Base-by-base conservation (phyloP, 2,329 filamentous ascomycete species). In the Fusarium phyllophilum region DNA sequence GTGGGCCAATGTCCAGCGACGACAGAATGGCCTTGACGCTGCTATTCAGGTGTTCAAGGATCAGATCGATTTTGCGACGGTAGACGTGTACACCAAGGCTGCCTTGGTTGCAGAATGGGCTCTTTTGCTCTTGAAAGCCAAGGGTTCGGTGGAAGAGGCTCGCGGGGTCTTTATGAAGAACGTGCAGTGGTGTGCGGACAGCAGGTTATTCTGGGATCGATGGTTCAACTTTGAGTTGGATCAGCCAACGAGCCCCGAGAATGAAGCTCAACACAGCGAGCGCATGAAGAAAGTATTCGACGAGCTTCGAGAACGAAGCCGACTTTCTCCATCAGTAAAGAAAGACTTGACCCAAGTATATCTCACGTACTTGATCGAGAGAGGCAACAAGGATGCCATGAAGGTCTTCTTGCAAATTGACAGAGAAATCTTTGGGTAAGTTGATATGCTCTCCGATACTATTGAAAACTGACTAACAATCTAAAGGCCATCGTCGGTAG, bases 101-200 rank as follows among this genome's bases (percentile, higher is more conserved):
- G 92, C 94, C 3, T 86, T 98, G 36, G 93, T 97, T 45, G 93
- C 93, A 0, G 94, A 97, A 79, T 97, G 95, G 93, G 96, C 96
- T 4, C 88, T 89, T 33, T 86, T 98, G 62, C 81, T 97, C 48
- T 98, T 94, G 94, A 96, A 95, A 83, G 90, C 92, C 80, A 95
- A 96, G 85, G 93, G 94, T 22, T 92, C 91, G 0, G 86, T 90
- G 2, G 92, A 94, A 15, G 94, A 96, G 78, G 95, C 95, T 44
- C 93, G 96, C 34, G 89, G 92, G 60, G 90, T 97, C 2, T 98
- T 96, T 84, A 85, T 91, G 70, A 93, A 92, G 82, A 96, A 97
- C 77, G 88, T 93, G 63, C 91, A 95, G 79, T 94, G 91, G 87
- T 97, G 97, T 80, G 87, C 92, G 5, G 94, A 96, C 79, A 97